Evolutionary conservation across 169 alveolate genomes (phyloP).

Genomic region (Theileria orientalis): DNA sequence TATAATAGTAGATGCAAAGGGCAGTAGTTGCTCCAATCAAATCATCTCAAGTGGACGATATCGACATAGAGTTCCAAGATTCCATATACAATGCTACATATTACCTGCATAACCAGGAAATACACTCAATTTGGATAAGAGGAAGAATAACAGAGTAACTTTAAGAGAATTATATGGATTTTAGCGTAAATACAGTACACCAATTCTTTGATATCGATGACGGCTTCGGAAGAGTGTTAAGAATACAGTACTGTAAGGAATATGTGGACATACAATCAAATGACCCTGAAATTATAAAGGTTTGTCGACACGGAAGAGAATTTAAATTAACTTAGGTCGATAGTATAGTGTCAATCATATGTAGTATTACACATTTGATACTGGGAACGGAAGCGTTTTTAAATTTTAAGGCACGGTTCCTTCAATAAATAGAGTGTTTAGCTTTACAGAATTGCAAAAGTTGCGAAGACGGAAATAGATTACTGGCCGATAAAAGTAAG

Average conservation of each 20-base stretch:
- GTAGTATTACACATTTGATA: conserved; percentile 52
- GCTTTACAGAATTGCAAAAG: conserved; percentile 25
- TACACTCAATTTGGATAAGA: conserved; percentile 51
- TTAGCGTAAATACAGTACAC: conserved; percentile 37
- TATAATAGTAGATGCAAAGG: neutral
- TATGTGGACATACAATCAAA: neutral
- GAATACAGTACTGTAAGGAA: conserved; percentile 26
- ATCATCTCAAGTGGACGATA: conserved; percentile 49
- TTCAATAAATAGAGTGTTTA: neutral
- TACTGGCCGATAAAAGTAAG: conserved; percentile 50
- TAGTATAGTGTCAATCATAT: conserved; percentile 40
- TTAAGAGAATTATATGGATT: neutral
- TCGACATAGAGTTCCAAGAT: conserved; percentile 42
- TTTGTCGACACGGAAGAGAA: neutral
- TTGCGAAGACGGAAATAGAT: neutral
- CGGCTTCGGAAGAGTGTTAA: conserved; percentile 37
- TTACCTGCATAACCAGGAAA: conserved; percentile 33
- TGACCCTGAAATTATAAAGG: conserved; percentile 11
- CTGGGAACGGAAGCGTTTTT: conserved; percentile 48
- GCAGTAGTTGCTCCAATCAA: conserved; percentile 44
- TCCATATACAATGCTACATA: conserved; percentile 59
- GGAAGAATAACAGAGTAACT: conserved; percentile 39
- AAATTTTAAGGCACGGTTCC: conserved; percentile 32
- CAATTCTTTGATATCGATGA: conserved; percentile 46
- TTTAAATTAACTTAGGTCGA: conserved; percentile 17